Evolutionary conservation across 2,329 filamentous ascomycete genomes (phyloP).

Genomic region (Scortechinia acanthostroma): DNA sequence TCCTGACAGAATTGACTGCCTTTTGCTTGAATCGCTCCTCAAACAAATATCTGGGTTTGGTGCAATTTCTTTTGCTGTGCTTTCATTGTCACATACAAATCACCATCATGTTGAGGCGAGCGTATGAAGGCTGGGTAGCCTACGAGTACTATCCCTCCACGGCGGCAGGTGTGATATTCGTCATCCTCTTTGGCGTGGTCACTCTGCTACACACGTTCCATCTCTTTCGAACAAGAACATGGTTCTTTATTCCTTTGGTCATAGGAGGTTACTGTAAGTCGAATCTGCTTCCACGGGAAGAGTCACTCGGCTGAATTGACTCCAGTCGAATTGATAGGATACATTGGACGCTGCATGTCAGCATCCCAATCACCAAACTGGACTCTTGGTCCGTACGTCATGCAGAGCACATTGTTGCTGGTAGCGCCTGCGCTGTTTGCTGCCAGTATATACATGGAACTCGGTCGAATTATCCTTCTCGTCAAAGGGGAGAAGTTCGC

Average conservation of each 20-base stretch:
- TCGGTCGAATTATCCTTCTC: constrained; percentile 29
- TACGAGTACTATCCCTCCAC: constrained; percentile 27
- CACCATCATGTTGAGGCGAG: background rate
- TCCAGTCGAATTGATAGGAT: constrained; percentile 38
- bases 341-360: constrained; percentile 38
- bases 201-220: constrained; percentile 30
- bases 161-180: constrained; percentile 33
- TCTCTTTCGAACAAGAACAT: constrained; percentile 30
- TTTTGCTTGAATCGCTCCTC: too few relatives aligned
- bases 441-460: constrained; percentile 36
- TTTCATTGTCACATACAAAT: too few relatives aligned
- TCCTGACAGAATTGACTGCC: too few relatives aligned
- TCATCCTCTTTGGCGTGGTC: constrained; percentile 30
- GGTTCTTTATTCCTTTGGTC: constrained; percentile 37
- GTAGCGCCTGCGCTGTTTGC: constrained; percentile 32
- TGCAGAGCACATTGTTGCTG: constrained; percentile 27
- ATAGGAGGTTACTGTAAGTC: constrained; percentile 34
- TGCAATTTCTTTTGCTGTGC: too few relatives aligned
- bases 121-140: background rate
- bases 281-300: background rate
- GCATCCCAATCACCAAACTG: constrained; percentile 27
- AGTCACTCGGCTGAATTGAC: background rate
- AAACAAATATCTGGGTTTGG: too few relatives aligned
- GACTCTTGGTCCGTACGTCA: constrained; percentile 23
- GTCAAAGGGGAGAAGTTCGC: constrained; percentile 27